Percentiles rank a stretch among this genome's conserved stretches.
Conservation (phyloP, 2,329 filamentous ascomycete genomes). For the Fusarium cicatricum region DNA sequence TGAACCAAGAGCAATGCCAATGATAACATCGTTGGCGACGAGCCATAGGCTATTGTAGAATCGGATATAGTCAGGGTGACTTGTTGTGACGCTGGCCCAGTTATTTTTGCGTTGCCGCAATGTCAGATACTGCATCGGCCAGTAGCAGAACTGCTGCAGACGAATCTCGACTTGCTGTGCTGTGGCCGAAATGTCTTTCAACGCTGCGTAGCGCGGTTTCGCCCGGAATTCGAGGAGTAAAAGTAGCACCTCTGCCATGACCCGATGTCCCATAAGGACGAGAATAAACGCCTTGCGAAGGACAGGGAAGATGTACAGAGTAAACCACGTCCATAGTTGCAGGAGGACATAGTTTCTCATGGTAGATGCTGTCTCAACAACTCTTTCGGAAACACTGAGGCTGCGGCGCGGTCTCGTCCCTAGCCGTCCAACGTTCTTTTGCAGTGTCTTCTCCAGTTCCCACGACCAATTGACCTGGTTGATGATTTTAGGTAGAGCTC, state of each 20-base stretch:
- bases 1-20: slow-evolving; percentile 93
- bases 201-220: slow-evolving; percentile 78
- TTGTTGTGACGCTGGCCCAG: slow-evolving; percentile 95
- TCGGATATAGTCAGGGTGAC: slow-evolving; percentile 96
- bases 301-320: slow-evolving; percentile 80
- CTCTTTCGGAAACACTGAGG: slow-evolving; percentile 90
- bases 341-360: slow-evolving; percentile 78
- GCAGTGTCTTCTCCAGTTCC: slow-evolving; percentile 85
- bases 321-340: slow-evolving; percentile 74
- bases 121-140: slow-evolving; percentile 96
- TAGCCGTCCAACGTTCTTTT: slow-evolving; percentile 88
- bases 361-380: slow-evolving; percentile 91
- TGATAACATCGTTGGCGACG: slow-evolving; percentile 98
- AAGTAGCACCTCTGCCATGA: slow-evolving; percentile 81
- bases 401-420: slow-evolving; percentile 82
- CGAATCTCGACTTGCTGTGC: slow-evolving; percentile 98
- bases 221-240: slow-evolving; percentile 84
- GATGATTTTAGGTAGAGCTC: slow-evolving; percentile 80
- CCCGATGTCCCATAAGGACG: slow-evolving; percentile 78
- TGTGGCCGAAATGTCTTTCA: slow-evolving; percentile 96
- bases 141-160: slow-evolving; percentile 97
- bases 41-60: slow-evolving; percentile 99
- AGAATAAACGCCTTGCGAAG: slow-evolving; percentile 78
- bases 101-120: slow-evolving; percentile 88
- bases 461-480: slow-evolving; percentile 96